These are phyloP conservation scores for Dacryopinax spathularia DNA, from an alignment of 768 basidiomycete species.

Conservation along the genomic window DNA sequence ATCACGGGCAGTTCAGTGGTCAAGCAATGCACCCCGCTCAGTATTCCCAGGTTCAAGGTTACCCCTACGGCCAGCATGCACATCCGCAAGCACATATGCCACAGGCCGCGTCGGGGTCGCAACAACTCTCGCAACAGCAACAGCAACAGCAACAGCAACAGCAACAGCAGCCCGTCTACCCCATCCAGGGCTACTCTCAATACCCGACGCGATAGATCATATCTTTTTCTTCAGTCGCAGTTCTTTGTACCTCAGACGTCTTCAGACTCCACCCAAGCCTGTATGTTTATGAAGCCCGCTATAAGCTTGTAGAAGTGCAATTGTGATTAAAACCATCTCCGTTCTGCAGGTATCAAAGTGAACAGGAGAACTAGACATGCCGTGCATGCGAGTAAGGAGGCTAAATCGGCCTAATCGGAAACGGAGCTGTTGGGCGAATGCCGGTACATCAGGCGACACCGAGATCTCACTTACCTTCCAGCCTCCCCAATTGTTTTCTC, in stretches of 20 bases:
- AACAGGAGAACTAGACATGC: neutral
- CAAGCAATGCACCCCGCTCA: neutral
- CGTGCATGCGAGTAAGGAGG: neutral
- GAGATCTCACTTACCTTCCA: slow-evolving; percentile 34
- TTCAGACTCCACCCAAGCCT: too few species aligned
- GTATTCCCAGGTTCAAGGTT: neutral
- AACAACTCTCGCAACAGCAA: slow-evolving; percentile 27
- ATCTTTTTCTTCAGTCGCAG: too few species aligned
- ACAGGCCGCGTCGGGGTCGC: slow-evolving; percentile 21
- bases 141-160: slow-evolving; percentile 28
- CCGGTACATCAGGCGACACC: too few species aligned
- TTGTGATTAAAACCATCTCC: neutral
- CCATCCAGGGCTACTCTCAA: neutral
- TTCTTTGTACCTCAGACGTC: too few species aligned
- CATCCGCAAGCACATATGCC: slow-evolving; percentile 37
- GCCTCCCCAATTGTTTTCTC: slow-evolving; percentile 67
- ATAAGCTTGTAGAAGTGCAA: too few species aligned
- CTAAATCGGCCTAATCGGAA: neutral
- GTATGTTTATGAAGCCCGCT: too few species aligned
- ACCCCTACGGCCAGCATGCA: slow-evolving; percentile 21
- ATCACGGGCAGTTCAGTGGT: slow-evolving; percentile 5
- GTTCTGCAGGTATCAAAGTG: neutral
- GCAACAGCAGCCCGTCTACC: slow-evolving; percentile 15
- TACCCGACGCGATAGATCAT: neutral
- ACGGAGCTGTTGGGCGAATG: neutral